Conservation (phyloP, 176 grass and related monocot genomes). For the Oryza officinalis region DNA sequence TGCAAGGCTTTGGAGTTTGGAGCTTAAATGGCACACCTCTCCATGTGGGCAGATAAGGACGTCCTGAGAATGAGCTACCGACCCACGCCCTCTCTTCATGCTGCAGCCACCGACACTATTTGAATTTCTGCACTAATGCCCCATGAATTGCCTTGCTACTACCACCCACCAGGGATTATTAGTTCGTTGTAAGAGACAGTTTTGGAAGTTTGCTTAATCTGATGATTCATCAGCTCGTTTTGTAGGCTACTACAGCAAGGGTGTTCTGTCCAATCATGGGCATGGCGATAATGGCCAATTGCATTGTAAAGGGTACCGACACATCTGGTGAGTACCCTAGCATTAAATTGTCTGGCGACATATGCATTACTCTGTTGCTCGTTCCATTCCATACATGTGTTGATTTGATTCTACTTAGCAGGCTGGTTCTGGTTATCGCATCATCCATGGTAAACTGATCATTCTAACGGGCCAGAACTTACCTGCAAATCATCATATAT, state of each 20-base stretch:
- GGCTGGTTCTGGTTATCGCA: not conserved
- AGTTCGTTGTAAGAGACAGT: constrained; percentile 7
- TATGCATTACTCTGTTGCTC: not conserved
- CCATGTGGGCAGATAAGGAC: constrained; percentile 46
- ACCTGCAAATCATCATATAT: not conserved
- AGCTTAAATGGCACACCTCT: constrained; percentile 26
- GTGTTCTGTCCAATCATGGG: constrained; percentile 1
- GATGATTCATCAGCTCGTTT: constrained; percentile 21
- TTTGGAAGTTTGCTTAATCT: constrained; percentile 30
- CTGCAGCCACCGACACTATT: constrained; percentile 29
- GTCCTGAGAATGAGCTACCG: constrained; percentile 35
- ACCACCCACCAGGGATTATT: not conserved
- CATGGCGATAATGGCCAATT: not conserved
- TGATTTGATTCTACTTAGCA: constrained; percentile 11
- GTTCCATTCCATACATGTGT: not conserved
- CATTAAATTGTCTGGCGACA: not conserved
- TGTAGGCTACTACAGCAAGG: not conserved
- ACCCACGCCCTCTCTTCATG: constrained; percentile 30
- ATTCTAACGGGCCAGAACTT: not conserved
- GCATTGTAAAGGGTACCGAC: not conserved
- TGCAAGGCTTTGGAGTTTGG: not conserved
- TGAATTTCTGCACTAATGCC: not conserved
- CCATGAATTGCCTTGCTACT: not conserved
- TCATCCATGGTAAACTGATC: not conserved
- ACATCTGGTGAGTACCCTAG: not conserved